phyloP scores from a whole-genome alignment of 495 filamentous ascomycete species.

The Hapsidospora chrysogenum region DNA sequence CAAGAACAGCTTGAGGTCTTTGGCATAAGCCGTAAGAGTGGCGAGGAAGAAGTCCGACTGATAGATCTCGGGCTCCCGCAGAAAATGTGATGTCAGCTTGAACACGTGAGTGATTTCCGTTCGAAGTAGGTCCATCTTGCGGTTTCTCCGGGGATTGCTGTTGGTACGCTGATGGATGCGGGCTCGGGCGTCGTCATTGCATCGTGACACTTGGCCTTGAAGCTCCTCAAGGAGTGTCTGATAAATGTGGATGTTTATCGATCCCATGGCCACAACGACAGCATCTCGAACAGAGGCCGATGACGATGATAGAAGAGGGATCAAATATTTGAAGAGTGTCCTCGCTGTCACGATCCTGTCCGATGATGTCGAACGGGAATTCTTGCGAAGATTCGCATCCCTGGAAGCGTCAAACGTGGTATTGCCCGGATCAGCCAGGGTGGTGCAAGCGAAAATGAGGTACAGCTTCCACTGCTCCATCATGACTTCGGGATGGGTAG shows the following conservation, averaged over 20 bases:
- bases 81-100: slow-evolving; percentile 80
- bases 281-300: slow-evolving; percentile 69
- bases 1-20: slow-evolving; percentile 81
- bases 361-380: slow-evolving; percentile 55
- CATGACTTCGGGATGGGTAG: slow-evolving; percentile 69
- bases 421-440: slow-evolving; percentile 63
- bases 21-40: slow-evolving; percentile 79
- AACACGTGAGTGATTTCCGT: slow-evolving; percentile 95
- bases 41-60: slow-evolving; percentile 85
- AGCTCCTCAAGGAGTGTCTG: slow-evolving; percentile 80
- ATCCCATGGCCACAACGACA: slow-evolving; percentile 81
- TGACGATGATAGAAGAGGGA: slow-evolving; percentile 66
- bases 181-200: slow-evolving; percentile 79
- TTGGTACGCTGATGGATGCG: slow-evolving; percentile 67
- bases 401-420: slow-evolving; percentile 9
- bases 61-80: slow-evolving; percentile 62
- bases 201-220: slow-evolving; percentile 61
- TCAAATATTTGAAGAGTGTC: slow-evolving; percentile 76
- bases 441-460: slow-evolving; percentile 91
- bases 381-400: slow-evolving; percentile 61
- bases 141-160: slow-evolving; percentile 58
- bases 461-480: slow-evolving; percentile 99
- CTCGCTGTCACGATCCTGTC: slow-evolving; percentile 81
- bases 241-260: slow-evolving; percentile 92
- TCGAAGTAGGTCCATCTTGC: slow-evolving; percentile 67